Base-by-base conservation (phyloP, 2,329 filamentous ascomycete genomes). In the Neocucurbitaria cava region DNA sequence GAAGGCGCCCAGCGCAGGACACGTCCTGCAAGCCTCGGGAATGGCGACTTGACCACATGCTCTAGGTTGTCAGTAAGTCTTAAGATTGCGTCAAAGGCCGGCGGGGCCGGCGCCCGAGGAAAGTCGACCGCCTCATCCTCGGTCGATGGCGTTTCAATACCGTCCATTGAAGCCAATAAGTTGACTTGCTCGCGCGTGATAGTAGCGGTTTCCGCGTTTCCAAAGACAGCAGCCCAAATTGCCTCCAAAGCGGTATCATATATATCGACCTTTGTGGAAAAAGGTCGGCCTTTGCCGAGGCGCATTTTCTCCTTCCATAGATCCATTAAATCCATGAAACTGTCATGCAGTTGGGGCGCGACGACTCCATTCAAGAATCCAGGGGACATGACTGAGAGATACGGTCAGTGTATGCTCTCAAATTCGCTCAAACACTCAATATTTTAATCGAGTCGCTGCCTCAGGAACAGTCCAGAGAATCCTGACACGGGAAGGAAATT, bases 301-400 rank as follows among this genome's bases (percentile, higher is more conserved):
- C 58, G 43, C 15, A 49, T 55, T 51, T 78, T 79, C 39, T 67
- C 35, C 17, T 64, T 49, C 73, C 74, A 78, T n/a, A 79, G 18
- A 6, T 67, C 55, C 26, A 78, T 62, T 26, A 79, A 52, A 20
- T 69, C 64, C 28, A 53, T 43, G 7, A 70, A 63, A 10, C 62
- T 61, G 10, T 63, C 59, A 54, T 78, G 75, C 4, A 78, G 58
- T 8, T 70, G 62, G 0, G 76, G 76, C 0, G 69, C 76, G 41
- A 64, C 70, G 2, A 78, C 67, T 8, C 64, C 46, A 38, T 59
- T 65, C 10, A 79, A 58, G 45, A 78, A 79, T 0, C 57, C 61
- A 1, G 71, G 71, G 2, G 71, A 61, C 75, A 79, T 78, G 26
- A 77, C 31, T 35, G 17, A 17, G 31, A 4, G 15, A 35, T 13